Evolutionary conservation across 2,329 filamentous ascomycete species (phyloP).

Genomic region (Mariannaea elegans): DNA sequence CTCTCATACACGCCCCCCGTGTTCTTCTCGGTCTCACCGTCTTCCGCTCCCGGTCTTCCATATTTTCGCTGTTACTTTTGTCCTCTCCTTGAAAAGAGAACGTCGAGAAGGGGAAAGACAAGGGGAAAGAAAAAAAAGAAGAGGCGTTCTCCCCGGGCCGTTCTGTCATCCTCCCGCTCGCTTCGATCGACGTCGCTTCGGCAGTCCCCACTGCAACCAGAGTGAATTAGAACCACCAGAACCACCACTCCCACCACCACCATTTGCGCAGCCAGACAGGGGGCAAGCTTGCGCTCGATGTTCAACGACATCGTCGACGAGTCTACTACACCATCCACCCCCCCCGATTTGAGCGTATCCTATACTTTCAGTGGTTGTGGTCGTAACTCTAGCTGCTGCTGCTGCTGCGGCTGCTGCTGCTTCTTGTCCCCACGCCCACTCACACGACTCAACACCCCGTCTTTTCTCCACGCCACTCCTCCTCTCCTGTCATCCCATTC

Average conservation of each 20-base stretch:
- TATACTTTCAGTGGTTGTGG: background rate
- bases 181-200: conserved; percentile 27
- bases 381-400: background rate
- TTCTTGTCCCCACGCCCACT: conserved; percentile 1
- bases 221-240: conserved; percentile 24
- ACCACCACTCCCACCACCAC: conserved; percentile 40
- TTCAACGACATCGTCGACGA: conserved; percentile 19
- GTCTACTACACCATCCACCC: background rate
- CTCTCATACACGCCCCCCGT: too few relatives aligned
- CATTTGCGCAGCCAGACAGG: conserved; percentile 37
- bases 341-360: background rate
- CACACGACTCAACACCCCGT: conserved; percentile 10
- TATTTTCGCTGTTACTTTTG: conserved; percentile 2
- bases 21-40: too few relatives aligned
- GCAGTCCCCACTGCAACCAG: conserved; percentile 23
- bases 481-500: conserved; percentile 33
- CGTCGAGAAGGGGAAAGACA: conserved; percentile 18
- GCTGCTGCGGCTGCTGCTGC: background rate
- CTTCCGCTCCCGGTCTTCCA: background rate
- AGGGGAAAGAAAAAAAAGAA: background rate
- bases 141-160: conserved; percentile 7
- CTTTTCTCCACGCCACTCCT: conserved; percentile 27
- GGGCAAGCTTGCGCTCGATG: conserved; percentile 33
- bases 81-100: background rate
- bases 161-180: conserved; percentile 25